Conservation (phyloP, 2,329 filamentous ascomycete genomes). For the Zasmidium angulare region DNA sequence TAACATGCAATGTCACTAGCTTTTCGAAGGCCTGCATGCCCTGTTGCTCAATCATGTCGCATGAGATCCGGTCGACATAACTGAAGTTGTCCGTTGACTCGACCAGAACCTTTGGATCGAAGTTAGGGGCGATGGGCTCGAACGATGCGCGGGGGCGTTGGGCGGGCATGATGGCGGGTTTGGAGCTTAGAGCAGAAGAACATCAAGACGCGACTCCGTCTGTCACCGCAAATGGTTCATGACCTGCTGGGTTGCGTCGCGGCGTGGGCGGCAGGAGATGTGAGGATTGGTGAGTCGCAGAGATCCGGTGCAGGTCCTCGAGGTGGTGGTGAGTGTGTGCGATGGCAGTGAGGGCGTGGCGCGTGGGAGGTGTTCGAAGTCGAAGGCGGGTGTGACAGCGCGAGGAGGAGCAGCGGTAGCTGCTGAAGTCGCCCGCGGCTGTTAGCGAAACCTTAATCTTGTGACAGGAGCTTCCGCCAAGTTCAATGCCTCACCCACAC, state of each 20-base stretch:
- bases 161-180: constrained; percentile 62
- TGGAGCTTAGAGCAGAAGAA: not conserved
- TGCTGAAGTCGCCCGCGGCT: not conserved
- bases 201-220: constrained; percentile 6
- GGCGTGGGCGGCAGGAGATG: not conserved
- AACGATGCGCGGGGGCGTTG: constrained; percentile 83
- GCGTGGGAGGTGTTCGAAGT: constrained; percentile 9
- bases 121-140: constrained; percentile 82
- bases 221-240: constrained; percentile 18
- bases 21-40: constrained; percentile 81
- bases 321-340: constrained; percentile 1
- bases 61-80: constrained; percentile 78
- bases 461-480: not conserved
- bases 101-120: constrained; percentile 75
- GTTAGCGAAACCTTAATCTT: constrained; percentile 1
- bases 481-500: not conserved
- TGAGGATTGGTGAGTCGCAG: constrained; percentile 3
- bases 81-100: constrained; percentile 80
- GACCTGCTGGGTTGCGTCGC: not conserved
- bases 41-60: constrained; percentile 73
- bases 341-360: constrained; percentile 4
- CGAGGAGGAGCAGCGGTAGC: too few species aligned
- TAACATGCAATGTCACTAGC: constrained; percentile 78
- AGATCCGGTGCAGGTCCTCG: constrained; percentile 4
- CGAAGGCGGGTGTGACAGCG: constrained; percentile 10